These are phyloP conservation scores for Kodamaea laetipori DNA, from an alignment of 805 yeast genomes.

Conservation along the genomic window DNA sequence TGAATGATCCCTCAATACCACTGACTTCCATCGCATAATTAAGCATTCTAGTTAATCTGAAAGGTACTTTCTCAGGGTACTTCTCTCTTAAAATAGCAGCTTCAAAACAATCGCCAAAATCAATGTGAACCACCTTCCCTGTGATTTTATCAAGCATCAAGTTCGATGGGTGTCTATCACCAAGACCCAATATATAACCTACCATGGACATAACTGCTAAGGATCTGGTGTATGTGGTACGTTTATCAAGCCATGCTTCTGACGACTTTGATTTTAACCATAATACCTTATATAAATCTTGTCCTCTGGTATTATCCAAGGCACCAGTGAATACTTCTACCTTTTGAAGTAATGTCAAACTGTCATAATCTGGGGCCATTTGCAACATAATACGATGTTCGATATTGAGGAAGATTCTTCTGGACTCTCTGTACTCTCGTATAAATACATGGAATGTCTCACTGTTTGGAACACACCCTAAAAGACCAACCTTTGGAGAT, in stretches of 20 bases:
- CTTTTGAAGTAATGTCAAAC: conserved; percentile 82
- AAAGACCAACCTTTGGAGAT: conserved; percentile 93
- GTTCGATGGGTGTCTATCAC: conserved; percentile 97
- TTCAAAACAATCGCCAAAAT: conserved; percentile 98
- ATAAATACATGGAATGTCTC: conserved; percentile 95
- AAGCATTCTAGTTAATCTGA: conserved; percentile 93
- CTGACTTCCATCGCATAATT: conserved; percentile 99
- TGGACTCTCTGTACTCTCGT: conserved; percentile 87
- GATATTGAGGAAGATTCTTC: conserved; percentile 84
- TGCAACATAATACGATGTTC: conserved; percentile 96
- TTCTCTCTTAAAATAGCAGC: conserved; percentile 96
- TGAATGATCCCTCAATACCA: conserved; percentile 96
- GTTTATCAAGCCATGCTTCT: conserved; percentile 96
- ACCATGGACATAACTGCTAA: conserved; percentile 99
- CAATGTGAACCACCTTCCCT: conserved; percentile 96
- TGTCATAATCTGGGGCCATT: conserved; percentile 97
- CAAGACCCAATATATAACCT: conserved; percentile 93
- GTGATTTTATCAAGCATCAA: conserved; percentile 92
- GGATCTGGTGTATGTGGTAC: conserved; percentile 94
- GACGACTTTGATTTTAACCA: conserved; percentile 97
- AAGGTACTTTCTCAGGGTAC: conserved; percentile 97
- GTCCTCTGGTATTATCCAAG: conserved; percentile 91
- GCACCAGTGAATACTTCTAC: conserved; percentile 97
- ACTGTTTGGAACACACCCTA: conserved; percentile 97
- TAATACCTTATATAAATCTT: conserved; percentile 89